phyloP scores from a whole-genome alignment of 2,329 filamentous ascomycete genomes.

The Cercospora brassicicola region DNA sequence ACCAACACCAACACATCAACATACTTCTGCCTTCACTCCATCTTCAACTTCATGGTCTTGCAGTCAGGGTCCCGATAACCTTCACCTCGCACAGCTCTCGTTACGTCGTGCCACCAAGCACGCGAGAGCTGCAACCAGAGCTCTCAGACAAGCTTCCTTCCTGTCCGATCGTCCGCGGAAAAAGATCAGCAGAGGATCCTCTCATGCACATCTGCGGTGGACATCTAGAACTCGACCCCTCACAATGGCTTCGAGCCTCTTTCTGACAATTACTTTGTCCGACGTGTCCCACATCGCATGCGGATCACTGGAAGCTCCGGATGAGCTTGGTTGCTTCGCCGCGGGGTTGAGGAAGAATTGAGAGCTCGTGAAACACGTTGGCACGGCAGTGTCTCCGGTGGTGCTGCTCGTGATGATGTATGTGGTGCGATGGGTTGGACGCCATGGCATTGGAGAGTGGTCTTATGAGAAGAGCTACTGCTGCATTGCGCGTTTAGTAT shows the following conservation, averaged over 20 bases:
- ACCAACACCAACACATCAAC: neutral
- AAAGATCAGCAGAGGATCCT: neutral
- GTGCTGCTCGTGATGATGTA: neutral
- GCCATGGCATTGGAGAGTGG: constrained; percentile 1
- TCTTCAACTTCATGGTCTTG: neutral
- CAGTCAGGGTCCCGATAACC: neutral
- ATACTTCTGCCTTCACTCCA: neutral
- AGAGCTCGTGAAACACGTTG: neutral
- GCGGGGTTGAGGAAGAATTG: constrained; percentile 1
- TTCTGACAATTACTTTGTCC: neutral
- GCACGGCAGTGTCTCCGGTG: neutral
- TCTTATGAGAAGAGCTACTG: neutral
- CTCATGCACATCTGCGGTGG: neutral
- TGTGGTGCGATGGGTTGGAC: neutral
- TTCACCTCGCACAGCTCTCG: neutral
- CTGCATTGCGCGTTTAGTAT: neutral
- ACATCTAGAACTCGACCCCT: constrained; percentile 11
- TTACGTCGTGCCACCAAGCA: neutral
- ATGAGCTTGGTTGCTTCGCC: neutral
- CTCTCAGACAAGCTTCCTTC: neutral
- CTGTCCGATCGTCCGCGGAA: neutral
- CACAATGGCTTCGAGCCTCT: constrained; percentile 7
- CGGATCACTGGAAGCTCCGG: constrained; percentile 9
- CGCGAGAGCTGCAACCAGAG: constrained; percentile 5
- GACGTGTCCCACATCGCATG: neutral